phyloP scores from a whole-genome alignment of 2,329 filamentous ascomycete species.

The Aspergillus intermedius region DNA sequence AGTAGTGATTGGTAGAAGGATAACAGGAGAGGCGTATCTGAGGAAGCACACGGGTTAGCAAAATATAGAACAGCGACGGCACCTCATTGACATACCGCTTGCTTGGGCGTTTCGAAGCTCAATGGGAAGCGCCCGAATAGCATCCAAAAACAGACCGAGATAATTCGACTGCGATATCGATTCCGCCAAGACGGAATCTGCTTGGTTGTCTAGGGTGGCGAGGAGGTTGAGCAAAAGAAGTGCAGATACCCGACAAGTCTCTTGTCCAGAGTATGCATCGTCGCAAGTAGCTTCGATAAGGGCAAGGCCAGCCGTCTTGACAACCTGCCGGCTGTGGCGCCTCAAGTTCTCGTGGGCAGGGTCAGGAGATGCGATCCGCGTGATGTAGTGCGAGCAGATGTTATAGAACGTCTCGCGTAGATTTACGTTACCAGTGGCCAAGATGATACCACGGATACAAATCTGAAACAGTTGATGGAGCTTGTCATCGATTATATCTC shows the following conservation, averaged over 20 bases:
- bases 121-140: constrained; percentile 66
- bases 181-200: constrained; percentile 70
- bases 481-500: constrained; percentile 78
- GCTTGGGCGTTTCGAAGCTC: constrained; percentile 59
- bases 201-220: constrained; percentile 64
- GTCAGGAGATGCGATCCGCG: constrained; percentile 51
- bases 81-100: constrained; percentile 44
- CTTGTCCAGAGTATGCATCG: constrained; percentile 80
- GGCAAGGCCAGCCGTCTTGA: constrained; percentile 73
- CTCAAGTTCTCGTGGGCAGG: constrained; percentile 44
- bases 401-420: constrained; percentile 83
- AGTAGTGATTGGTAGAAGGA: constrained; percentile 67
- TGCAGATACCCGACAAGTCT: constrained; percentile 75
- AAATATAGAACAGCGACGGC: not conserved
- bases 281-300: constrained; percentile 85
- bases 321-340: constrained; percentile 56
- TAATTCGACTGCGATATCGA: constrained; percentile 82
- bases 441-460: constrained; percentile 70
- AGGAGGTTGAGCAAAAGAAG: constrained; percentile 76
- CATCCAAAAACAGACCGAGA: constrained; percentile 81
- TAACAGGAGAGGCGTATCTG: constrained; percentile 51
- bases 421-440: constrained; percentile 62
- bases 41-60: constrained; percentile 2
- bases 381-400: constrained; percentile 81
- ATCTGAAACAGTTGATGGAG: constrained; percentile 87